Conservation (phyloP, 306 rosid genomes). For the Begonia loranthoides region DNA sequence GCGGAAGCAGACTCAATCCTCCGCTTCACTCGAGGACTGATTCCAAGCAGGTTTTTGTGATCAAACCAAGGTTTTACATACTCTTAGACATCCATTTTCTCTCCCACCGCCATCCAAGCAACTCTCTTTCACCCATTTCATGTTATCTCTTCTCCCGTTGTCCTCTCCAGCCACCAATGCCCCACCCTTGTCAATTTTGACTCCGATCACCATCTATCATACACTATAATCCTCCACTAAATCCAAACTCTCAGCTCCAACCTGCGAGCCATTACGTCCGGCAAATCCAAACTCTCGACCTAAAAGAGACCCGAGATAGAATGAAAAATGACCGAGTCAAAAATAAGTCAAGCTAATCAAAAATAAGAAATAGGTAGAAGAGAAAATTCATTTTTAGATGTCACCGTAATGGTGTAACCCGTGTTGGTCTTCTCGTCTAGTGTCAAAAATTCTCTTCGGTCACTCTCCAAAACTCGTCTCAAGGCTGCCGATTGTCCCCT, state of each 20-base stretch:
- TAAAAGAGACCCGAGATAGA: too few species aligned
- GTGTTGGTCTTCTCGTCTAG: too few species aligned
- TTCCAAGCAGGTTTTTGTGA: slow-evolving; percentile 42
- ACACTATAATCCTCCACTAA: slow-evolving; percentile 36
- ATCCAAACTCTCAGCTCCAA: slow-evolving; percentile 31
- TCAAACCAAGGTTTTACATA: slow-evolving; percentile 28
- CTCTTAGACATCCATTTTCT: slow-evolving; percentile 52
- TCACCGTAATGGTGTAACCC: too few species aligned
- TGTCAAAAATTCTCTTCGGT: too few species aligned
- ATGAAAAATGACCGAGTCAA: too few species aligned
- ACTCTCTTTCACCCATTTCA: slow-evolving; percentile 37
- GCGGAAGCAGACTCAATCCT: slow-evolving; percentile 1
- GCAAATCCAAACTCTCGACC: too few species aligned
- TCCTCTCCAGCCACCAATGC: slow-evolving; percentile 13
- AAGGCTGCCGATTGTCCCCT: too few species aligned
- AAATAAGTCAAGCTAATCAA: too few species aligned
- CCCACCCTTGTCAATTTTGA: slow-evolving; percentile 34
- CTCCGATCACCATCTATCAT: slow-evolving; percentile 37
- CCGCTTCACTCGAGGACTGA: slow-evolving; percentile 8
- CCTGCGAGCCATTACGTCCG: too few species aligned
- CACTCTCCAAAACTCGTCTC: too few species aligned
- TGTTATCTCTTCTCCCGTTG: slow-evolving; percentile 38
- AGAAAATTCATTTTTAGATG: too few species aligned
- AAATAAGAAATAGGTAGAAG: too few species aligned
- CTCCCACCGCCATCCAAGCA: slow-evolving; percentile 49